A percentile compares a stretch with the other conserved stretches of the same genome.
Evolutionary conservation across 352 stramenopile species (phyloP).

Genomic region (Aphanomyces euteiches): DNA sequence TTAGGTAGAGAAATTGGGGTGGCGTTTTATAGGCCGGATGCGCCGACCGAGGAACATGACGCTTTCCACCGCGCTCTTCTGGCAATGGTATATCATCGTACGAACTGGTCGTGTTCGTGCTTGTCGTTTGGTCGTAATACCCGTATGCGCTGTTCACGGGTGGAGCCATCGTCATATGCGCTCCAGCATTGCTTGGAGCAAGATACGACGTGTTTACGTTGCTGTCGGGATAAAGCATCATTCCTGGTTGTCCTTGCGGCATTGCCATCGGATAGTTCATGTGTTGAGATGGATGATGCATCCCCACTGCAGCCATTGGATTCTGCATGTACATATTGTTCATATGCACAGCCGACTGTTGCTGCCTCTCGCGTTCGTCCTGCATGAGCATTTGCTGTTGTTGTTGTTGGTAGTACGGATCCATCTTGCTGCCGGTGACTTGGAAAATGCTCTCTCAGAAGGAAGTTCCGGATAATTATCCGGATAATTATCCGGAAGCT

Average conservation of each 20-base stretch:
- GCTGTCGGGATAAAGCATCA: conserved; percentile 25
- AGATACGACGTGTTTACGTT: neutral
- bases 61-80: conserved; percentile 32
- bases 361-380: neutral
- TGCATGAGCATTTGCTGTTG: conserved; percentile 1
- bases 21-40: conserved; percentile 54
- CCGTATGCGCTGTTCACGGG: neutral
- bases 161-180: neutral
- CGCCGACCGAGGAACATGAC: conserved; percentile 41
- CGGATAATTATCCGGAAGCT: too few species aligned
- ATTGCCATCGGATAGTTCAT: conserved; percentile 7
- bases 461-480: too few species aligned
- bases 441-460: neutral
- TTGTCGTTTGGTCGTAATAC: neutral
- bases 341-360: neutral
- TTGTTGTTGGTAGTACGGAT: neutral
- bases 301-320: conserved; percentile 5
- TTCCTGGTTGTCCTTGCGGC: neutral
- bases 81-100: neutral
- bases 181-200: neutral
- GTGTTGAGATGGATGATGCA: conserved; percentile 20
- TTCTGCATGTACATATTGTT: conserved; percentile 18
- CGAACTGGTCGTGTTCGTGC: neutral
- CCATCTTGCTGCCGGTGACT: conserved; percentile 4
- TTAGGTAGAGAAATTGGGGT: conserved; percentile 55